phyloP scores from a whole-genome alignment of 31 red algal species.

The Porphyra umbilicalis region DNA sequence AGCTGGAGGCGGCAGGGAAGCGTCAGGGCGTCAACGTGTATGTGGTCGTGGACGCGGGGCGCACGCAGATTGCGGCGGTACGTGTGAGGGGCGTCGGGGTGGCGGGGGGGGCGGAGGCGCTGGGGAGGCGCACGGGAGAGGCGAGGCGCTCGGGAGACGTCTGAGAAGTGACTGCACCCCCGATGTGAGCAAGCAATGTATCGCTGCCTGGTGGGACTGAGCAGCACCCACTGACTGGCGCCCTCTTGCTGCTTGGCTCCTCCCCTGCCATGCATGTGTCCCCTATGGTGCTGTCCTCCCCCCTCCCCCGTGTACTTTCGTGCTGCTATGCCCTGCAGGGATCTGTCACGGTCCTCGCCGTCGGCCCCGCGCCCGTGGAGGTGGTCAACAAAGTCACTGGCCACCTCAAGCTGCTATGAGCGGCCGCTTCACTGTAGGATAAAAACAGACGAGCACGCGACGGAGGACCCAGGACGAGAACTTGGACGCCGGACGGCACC shows the following conservation, averaged over 20 bases:
- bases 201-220: no score
- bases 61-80: conserved; percentile 91
- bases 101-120: neutral
- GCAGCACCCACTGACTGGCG: no score
- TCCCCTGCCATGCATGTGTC: no score
- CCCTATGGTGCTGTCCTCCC: no score
- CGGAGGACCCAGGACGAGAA: no score
- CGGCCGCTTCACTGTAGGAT: no score
- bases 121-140: neutral
- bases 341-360: conserved; percentile 69
- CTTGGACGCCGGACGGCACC: no score
- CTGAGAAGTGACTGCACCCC: no score
- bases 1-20: conserved; percentile 30
- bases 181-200: no score
- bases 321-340: conserved; percentile 9
- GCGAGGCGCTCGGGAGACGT: neutral
- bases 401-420: conserved; percentile 69
- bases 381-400: conserved; percentile 64
- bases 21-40: conserved; percentile 32
- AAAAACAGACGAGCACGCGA: no score
- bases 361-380: conserved; percentile 70
- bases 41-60: conserved; percentile 77
- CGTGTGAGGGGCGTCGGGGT: conserved; percentile 11
- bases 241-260: no score
- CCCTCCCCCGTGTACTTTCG: no score